phyloP scores from a whole-genome alignment of 768 basidiomycete species.

The Psilocybe subaeruginosa region DNA sequence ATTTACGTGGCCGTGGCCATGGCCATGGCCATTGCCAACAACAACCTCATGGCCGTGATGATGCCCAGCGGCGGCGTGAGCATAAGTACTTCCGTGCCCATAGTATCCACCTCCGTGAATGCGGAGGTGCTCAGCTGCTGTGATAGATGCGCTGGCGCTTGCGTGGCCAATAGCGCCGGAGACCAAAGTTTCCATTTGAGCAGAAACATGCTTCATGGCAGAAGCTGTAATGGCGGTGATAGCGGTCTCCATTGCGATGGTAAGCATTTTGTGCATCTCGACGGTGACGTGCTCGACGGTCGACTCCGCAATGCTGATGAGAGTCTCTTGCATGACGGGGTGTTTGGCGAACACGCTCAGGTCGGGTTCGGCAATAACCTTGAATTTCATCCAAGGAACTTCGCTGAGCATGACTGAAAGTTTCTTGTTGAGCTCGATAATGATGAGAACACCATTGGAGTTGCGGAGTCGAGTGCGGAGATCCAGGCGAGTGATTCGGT shows the following conservation, averaged over 20 bases:
- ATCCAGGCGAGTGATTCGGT: slow-evolving; percentile 15
- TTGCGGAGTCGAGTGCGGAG: slow-evolving; percentile 20
- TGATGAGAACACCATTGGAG: slow-evolving; percentile 15
- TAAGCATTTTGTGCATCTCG: slow-evolving; percentile 20
- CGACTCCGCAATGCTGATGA: slow-evolving; percentile 22
- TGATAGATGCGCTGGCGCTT: slow-evolving; percentile 20
- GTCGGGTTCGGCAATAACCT: slow-evolving; percentile 28
- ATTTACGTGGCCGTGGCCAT: no score
- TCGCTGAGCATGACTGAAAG: slow-evolving; percentile 25
- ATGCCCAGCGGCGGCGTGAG: no score
- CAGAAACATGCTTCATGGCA: slow-evolving; percentile 21
- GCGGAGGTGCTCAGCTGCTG: slow-evolving; percentile 18
- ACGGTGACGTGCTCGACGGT: slow-evolving; percentile 24
- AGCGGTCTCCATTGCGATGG: slow-evolving; percentile 21
- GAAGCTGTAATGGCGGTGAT: slow-evolving; percentile 19
- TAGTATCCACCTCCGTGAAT: slow-evolving; percentile 3
- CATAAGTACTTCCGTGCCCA: slow-evolving; percentile 2
- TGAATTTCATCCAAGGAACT: slow-evolving; percentile 32
- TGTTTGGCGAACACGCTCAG: slow-evolving; percentile 22
- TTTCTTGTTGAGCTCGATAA: slow-evolving; percentile 23
- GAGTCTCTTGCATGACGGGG: slow-evolving; percentile 23
- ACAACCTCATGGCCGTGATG: no score
- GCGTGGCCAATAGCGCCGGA: slow-evolving; percentile 14
- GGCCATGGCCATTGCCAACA: no score
- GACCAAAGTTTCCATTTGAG: slow-evolving; percentile 17